Conservation (phyloP, 2,329 filamentous ascomycete genomes). For the Seiridium unicorne region DNA sequence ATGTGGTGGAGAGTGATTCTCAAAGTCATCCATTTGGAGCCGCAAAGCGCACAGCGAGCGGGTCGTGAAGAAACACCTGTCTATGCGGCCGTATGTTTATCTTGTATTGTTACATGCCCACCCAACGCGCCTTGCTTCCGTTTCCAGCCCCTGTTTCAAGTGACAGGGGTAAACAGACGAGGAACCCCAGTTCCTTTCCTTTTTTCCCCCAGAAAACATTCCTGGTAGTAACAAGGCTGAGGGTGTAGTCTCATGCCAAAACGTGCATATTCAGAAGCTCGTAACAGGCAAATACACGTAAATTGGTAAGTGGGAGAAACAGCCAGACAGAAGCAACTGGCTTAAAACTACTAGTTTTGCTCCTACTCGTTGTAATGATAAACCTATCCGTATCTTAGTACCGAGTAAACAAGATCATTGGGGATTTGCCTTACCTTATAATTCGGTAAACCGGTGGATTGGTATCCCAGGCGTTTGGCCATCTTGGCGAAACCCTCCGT, state of each 20-base stretch:
- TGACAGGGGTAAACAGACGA: not conserved
- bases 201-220: not conserved
- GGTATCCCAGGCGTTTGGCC: slow-evolving; percentile 85
- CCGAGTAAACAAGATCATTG: not conserved
- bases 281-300: not conserved
- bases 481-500: slow-evolving; percentile 98
- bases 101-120: slow-evolving; percentile 2
- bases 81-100: slow-evolving; percentile 3
- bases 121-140: not conserved
- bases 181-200: not conserved
- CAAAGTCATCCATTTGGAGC: not conserved
- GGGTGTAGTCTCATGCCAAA: not conserved
- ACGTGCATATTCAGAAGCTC: not conserved
- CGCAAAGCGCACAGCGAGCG: not conserved
- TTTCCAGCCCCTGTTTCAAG: not conserved
- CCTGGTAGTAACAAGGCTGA: slow-evolving; percentile 5
- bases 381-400: slow-evolving; percentile 49
- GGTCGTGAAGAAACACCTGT: slow-evolving; percentile 2
- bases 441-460: slow-evolving; percentile 85
- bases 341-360: slow-evolving; percentile 1
- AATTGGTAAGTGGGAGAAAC: not conserved
- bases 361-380: slow-evolving; percentile 86
- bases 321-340: not conserved
- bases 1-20: too few relatives aligned
- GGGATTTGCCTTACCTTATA: slow-evolving; percentile 71